phyloP scores from a whole-genome alignment of 768 basidiomycete genomes.

The Tricholoma terreum region DNA sequence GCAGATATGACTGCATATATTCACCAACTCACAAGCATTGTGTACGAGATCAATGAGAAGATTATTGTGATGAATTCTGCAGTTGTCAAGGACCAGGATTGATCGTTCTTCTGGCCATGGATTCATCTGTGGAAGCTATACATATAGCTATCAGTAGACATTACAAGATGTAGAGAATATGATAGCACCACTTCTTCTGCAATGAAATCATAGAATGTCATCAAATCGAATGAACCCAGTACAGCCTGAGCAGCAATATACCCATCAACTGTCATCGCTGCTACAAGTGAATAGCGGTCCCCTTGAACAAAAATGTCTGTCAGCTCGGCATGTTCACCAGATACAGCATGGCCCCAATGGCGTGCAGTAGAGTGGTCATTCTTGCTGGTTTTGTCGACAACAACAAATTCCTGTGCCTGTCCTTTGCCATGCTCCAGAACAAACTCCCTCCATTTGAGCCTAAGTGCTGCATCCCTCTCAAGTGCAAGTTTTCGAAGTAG shows the following conservation, averaged over 20 bases:
- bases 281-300: conserved; percentile 26
- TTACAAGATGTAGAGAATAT: conserved; percentile 18
- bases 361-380: conserved; percentile 19
- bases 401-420: conserved; percentile 18
- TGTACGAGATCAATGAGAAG: conserved; percentile 20
- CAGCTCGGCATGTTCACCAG: conserved; percentile 18
- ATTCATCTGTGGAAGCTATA: too few species aligned
- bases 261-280: conserved; percentile 32
- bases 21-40: conserved; percentile 7
- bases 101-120: too few species aligned
- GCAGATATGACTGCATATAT: too few species aligned
- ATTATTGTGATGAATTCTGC: conserved; percentile 25
- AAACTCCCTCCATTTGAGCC: too few species aligned
- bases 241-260: conserved; percentile 31
- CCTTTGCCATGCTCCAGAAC: conserved; percentile 23
- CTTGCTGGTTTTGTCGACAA: conserved; percentile 30
- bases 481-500: too few species aligned
- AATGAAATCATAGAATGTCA: too few species aligned
- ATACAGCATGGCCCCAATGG: conserved; percentile 21
- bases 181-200: conserved; percentile 31
- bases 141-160: conserved; percentile 28
- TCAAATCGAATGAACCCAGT: conserved; percentile 29
- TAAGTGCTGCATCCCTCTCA: too few species aligned
- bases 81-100: too few species aligned
- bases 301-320: conserved; percentile 21